Conservation (phyloP, 1,139 yeast genomes). For the Yamadazyma sp. region DNA sequence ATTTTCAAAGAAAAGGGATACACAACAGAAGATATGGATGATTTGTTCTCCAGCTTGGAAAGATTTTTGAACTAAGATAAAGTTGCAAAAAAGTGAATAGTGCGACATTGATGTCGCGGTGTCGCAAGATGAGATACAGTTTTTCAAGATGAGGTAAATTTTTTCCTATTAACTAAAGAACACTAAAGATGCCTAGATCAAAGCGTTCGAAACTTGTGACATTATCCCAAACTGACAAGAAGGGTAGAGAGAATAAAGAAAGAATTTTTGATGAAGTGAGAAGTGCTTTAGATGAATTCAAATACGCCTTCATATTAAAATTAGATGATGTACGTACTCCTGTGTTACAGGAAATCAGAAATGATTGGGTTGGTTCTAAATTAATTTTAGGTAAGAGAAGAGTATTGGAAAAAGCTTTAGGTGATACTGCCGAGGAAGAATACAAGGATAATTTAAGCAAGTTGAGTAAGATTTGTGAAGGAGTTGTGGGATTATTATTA, state of each 20-base stretch:
- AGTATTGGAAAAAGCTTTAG: constrained; percentile 89
- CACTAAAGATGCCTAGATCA: constrained; percentile 81
- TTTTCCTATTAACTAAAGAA: constrained; percentile 1
- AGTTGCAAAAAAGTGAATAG: constrained; percentile 1
- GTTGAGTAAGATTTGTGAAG: constrained; percentile 58
- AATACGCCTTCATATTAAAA: constrained; percentile 80
- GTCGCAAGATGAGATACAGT: constrained; percentile 10
- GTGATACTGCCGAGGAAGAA: constrained; percentile 84
- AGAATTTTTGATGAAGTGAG: constrained; percentile 89
- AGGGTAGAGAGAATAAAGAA: constrained; percentile 90
- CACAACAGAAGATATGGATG: neutral
- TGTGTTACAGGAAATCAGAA: constrained; percentile 87
- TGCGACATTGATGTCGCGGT: neutral
- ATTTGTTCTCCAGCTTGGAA: neutral
- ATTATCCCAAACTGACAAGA: constrained; percentile 94
- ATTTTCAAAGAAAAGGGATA: neutral
- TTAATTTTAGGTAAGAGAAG: constrained; percentile 88
- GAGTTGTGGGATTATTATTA: constrained; percentile 83
- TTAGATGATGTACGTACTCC: constrained; percentile 95
- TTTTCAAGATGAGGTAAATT: constrained; percentile 6
- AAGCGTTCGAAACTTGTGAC: constrained; percentile 92
- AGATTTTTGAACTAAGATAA: neutral
- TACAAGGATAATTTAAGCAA: constrained; percentile 80
- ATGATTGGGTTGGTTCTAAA: constrained; percentile 90
- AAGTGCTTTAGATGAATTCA: constrained; percentile 71